Evolutionary conservation across 768 basidiomycete genomes (phyloP), one percentile per base, ranked within the genome.

Genomic region (Solioccasus polychromus): DNA sequence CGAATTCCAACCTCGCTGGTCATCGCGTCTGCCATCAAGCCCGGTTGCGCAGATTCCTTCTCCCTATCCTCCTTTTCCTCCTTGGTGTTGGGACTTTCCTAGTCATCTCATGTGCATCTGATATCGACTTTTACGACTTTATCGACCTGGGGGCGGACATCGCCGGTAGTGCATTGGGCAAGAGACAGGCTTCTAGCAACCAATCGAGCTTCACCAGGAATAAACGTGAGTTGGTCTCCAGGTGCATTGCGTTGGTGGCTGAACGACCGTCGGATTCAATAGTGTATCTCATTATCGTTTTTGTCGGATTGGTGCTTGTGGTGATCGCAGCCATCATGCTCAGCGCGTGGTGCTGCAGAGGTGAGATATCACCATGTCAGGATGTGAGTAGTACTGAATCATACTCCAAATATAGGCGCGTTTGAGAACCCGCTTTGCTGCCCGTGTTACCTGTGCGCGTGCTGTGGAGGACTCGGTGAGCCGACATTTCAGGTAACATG

Each of bases 371-470:
- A 19, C 28, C 40, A 23, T 19, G 18, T 39, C 23, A 24, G 9
- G 32, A 31, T 14, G 24, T 26, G 35, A 35, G 11, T 24, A 25
- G 9, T 20, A 8, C 35, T 43, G 32, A 51, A 20, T 36, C 25
- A 20, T 39, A 34, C 24, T 25, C 32, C 19, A 11, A 46, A 41
- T 37, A 18, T 38, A 79, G 79, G 76, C 14, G 59, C 76, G 0
- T 84, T 83, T 54, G 55, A 78, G 48, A 85, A 85, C 46, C 83
- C 83, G 3, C 66, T 75, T 1, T 85, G 82, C 53, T 83, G 81
- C 53, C 83, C 83, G 1, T 85, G 83, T 55, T 86, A 86, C 59
- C 69, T 84, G 8, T 85, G 83, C 51, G 83, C 83, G 4, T 85
- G 81, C 60, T 85, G 82, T 45, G 83, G 83, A 45, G 83, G 83